Percentiles rank a stretch among this genome's conserved stretches.
Conservation (phyloP, 2,329 filamentous ascomycete species). For the Endoconidiophora polonica region DNA sequence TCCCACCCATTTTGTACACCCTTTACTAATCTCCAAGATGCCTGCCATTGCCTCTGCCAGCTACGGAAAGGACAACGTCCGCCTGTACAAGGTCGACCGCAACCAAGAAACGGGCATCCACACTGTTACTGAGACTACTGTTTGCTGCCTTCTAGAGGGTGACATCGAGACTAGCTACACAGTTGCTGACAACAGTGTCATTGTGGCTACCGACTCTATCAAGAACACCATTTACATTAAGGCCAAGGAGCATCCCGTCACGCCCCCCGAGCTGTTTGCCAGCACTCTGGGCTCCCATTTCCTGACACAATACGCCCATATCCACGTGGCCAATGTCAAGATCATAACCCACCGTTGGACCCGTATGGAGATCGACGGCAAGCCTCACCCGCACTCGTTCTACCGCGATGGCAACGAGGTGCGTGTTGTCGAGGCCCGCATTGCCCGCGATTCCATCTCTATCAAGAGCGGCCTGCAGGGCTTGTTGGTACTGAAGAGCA, state of each 20-base stretch:
- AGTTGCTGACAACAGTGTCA: slow-evolving; percentile 77
- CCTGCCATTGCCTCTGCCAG: slow-evolving; percentile 45
- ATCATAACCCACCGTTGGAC: slow-evolving; percentile 82
- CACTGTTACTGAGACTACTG: slow-evolving; percentile 85
- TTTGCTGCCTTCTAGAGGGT: slow-evolving; percentile 82
- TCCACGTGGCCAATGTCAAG: slow-evolving; percentile 66
- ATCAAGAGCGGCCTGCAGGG: slow-evolving; percentile 66
- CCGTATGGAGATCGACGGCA: slow-evolving; percentile 70
- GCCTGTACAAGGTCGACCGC: slow-evolving; percentile 84
- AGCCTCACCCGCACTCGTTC: slow-evolving; percentile 91
- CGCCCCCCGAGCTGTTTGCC: slow-evolving; percentile 83
- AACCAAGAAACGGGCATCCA: slow-evolving; percentile 63
- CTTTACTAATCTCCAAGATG: slow-evolving; percentile 24
- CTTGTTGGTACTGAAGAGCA: slow-evolving; percentile 86
- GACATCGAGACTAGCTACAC: slow-evolving; percentile 87
- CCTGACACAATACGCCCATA: slow-evolving; percentile 72
- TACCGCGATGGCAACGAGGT: slow-evolving; percentile 78
- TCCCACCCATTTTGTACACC: no score
- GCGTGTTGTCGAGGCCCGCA: slow-evolving; percentile 59
- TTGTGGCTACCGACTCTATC: slow-evolving; percentile 94
- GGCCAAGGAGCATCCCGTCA: slow-evolving; percentile 84
- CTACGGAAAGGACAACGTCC: slow-evolving; percentile 96
- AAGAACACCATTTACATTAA: slow-evolving; percentile 96
- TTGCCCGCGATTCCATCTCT: slow-evolving; percentile 53
- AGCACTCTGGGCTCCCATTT: slow-evolving; percentile 77